These are phyloP conservation scores for Boletellus ananas DNA, from an alignment of 768 basidiomycete species.

Conservation along the genomic window DNA sequence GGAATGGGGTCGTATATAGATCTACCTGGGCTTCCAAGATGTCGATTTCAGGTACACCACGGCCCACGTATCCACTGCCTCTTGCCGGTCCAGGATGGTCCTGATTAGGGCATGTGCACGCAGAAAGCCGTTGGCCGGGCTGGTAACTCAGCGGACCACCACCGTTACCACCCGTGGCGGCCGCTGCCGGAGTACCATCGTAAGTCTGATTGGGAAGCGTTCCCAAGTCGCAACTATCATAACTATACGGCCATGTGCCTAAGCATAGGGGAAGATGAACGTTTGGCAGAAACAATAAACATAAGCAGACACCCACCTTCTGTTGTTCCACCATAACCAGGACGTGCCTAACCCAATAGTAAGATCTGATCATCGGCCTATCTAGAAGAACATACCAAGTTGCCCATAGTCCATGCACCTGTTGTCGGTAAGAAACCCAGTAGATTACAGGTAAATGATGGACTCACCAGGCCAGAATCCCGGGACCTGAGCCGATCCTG, in stretches of 20 bases:
- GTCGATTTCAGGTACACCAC: conserved; percentile 91
- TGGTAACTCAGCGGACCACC: conserved; percentile 66
- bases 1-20: conserved; percentile 38
- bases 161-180: conserved; percentile 46
- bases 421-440: conserved; percentile 2
- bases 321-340: conserved; percentile 87
- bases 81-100: conserved; percentile 82
- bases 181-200: conserved; percentile 55
- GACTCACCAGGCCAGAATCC: conserved; percentile 84
- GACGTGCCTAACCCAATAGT: conserved; percentile 55
- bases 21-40: conserved; percentile 82
- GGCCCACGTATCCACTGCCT: conserved; percentile 45
- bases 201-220: conserved; percentile 80
- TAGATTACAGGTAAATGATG: conserved; percentile 18
- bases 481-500: conserved; percentile 54
- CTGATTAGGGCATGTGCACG: conserved; percentile 82
- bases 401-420: conserved; percentile 78
- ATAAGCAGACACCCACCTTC: conserved; percentile 48
- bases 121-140: conserved; percentile 81
- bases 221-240: conserved; percentile 81
- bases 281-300: not conserved
- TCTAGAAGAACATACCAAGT: conserved; percentile 35
- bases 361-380: conserved; percentile 4
- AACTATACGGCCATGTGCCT: conserved; percentile 76
- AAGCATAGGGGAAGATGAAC: conserved; percentile 9